Percentiles rank a stretch among this genome's conserved stretches.
These are phyloP conservation scores for Stylosanthes scabra DNA, from an alignment of 331 rosid genomes.

Conservation along the genomic window DNA sequence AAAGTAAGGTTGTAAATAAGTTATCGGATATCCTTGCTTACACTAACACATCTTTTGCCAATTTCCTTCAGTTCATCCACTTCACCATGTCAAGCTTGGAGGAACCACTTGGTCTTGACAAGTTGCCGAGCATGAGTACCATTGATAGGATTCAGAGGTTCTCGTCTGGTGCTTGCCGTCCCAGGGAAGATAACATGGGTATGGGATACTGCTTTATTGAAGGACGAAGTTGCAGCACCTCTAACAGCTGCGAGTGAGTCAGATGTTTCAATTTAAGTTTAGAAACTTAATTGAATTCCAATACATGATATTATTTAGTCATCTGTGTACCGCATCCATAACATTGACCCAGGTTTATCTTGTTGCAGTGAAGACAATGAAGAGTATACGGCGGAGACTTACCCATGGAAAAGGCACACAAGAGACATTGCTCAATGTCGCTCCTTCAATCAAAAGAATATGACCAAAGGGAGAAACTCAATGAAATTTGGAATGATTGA, in stretches of 20 bases:
- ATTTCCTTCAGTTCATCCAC: slow-evolving; percentile 38
- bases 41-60: slow-evolving; percentile 26
- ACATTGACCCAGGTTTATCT: slow-evolving; percentile 13
- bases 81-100: slow-evolving; percentile 87
- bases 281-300: background rate
- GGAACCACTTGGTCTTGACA: slow-evolving; percentile 91
- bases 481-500: slow-evolving; percentile 44
- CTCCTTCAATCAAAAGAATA: slow-evolving; percentile 47
- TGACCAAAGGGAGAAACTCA: slow-evolving; percentile 46
- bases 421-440: slow-evolving; percentile 51
- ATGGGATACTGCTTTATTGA: slow-evolving; percentile 80
- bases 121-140: slow-evolving; percentile 87
- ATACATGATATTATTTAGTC: slow-evolving; percentile 17
- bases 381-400: slow-evolving; percentile 51
- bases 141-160: slow-evolving; percentile 75
- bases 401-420: slow-evolving; percentile 69
- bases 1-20: background rate
- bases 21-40: slow-evolving; percentile 31
- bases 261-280: background rate
- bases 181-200: slow-evolving; percentile 64
- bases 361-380: slow-evolving; percentile 63
- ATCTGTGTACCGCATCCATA: background rate
- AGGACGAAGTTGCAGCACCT: slow-evolving; percentile 80
- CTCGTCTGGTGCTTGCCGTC: slow-evolving; percentile 80
- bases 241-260: slow-evolving; percentile 71